Evolutionary conservation across 768 basidiomycete genomes (phyloP), one percentile per base, ranked within the genome.

Genomic region (Rhizopogon vinicolor): DNA sequence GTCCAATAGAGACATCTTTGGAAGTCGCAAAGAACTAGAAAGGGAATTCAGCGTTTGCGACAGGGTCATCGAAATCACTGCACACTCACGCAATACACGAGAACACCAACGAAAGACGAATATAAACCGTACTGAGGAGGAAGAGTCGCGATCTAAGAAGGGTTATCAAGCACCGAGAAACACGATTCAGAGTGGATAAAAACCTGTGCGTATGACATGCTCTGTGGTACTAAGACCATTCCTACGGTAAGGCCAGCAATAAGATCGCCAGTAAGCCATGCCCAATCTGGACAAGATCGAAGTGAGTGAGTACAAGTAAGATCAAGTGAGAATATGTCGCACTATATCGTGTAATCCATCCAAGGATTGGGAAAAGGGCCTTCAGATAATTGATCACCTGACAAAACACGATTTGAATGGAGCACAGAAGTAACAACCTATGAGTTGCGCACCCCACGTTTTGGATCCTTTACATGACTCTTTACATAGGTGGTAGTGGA

Each of bases 1-100:
- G 97, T 49, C 97, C 97, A 62, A 99, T 98, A n/a, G 93, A 95
- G 41, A 99, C 91, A 76, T 99, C 97, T 71, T 98, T 98, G 29
- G 92, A 92, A 0, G 97, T 98, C 22, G 94, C 96, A 66, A 98
- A 98, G 74, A 97, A 82, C 88, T 92, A 60, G 41, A 43, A 42
- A 39, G 33, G 35, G 31, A 7, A 13, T n/a, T 5, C 16, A 61
- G 12, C 46, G 18, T 5, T 25, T 1, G 16, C 1, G 18, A 22
- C 35, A 37, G 35, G 35, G 12, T 5, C 12, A 5, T n/a, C 1
- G 6, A 29, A 31, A 3, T 28, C n/a, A 43, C 39, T 13, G 40
- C 40, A 46, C 8, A 70, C 85, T 44, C 74, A 90, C 89, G 56
- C 88, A 93, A 72, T 95, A 97, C 56, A 86, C 74, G 56, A 91